Evolutionary conservation across 768 basidiomycete genomes (phyloP), one percentile per base, ranked within the genome.

Genomic region (Leccinum pellstonianum): DNA sequence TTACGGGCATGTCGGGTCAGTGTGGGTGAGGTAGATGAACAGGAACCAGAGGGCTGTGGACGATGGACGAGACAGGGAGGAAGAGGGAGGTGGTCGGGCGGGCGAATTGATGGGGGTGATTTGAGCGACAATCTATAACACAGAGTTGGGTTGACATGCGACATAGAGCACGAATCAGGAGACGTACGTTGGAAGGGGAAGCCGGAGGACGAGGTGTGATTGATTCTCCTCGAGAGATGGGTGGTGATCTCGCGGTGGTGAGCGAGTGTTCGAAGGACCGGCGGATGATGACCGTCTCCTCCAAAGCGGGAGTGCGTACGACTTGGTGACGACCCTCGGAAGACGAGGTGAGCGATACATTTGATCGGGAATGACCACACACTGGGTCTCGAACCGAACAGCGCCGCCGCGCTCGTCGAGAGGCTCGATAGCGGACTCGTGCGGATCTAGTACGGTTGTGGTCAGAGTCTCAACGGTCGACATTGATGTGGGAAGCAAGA

Each of bases 301-400:
- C 81, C 88, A 91, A 46, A 91, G 71, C 1, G 89, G 88, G 58
- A 91, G 76, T 0, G 86, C 79, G 63, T 86, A 88, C 4, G 86
- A 85, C 66, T 83, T 90, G 27, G 84, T 85, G 64, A 86, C 69
- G 51, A 88, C 74, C 48, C 79, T 76, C 25, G 84, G 79, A 27
- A 80, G 73, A 55, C 78, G 82, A 4, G 77, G 74, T 19, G 43
- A 46, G 53, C 75, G 73, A 15, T 71, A 69, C 1, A 67, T 65
- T 15, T 66, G 69, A 54, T 87, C 83, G n/a, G 90, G 90, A 57
- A 92, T 91, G 66, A 92, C 80, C 4, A 89, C 77, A 60, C 90
- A 91, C 66, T 87, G 81, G 55, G 78, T 77, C 76, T 91, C 83
- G 73, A 92, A 92, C 57, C 90, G 81, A 4, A 91, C 90, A 23